These are phyloP conservation scores for Entomortierella chlamydospora DNA, from an alignment of 192 early-diverging fungal species.

Conservation along the genomic window DNA sequence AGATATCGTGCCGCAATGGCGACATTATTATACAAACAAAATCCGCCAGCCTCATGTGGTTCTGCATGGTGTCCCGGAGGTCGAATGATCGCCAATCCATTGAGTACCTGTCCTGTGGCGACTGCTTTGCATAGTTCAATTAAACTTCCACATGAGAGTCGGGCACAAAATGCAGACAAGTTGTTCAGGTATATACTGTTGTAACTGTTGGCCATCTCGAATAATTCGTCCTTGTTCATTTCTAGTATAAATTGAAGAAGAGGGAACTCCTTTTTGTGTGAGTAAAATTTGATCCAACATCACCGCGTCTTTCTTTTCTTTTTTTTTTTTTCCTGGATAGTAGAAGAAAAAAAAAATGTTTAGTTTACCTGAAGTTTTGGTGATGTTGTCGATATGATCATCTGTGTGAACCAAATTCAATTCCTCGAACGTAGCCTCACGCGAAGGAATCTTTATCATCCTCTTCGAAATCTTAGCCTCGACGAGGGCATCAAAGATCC, in stretches of 20 bases:
- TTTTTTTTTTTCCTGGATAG: too few relatives aligned
- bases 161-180: slow-evolving; percentile 70
- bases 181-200: slow-evolving; percentile 81
- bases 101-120: slow-evolving; percentile 66
- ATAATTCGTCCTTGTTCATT: slow-evolving; percentile 61
- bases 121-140: slow-evolving; percentile 81
- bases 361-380: slow-evolving; percentile 52
- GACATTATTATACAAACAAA: slow-evolving; percentile 92
- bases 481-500: slow-evolving; percentile 69
- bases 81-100: slow-evolving; percentile 89
- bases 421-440: slow-evolving; percentile 62
- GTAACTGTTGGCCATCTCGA: slow-evolving; percentile 57
- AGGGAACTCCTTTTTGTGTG: background rate
- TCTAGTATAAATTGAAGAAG: slow-evolving; percentile 21
- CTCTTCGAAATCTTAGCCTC: slow-evolving; percentile 59
- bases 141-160: slow-evolving; percentile 81
- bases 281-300: background rate
- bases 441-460: slow-evolving; percentile 58
- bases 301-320: too few relatives aligned
- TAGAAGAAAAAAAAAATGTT: background rate
- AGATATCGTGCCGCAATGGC: slow-evolving; percentile 82
- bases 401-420: slow-evolving; percentile 68
- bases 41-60: slow-evolving; percentile 79
- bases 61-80: slow-evolving; percentile 97
- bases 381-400: slow-evolving; percentile 60